These are phyloP conservation scores for Abrus precatorius DNA, from an alignment of 306 rosid species.

Conservation along the genomic window DNA sequence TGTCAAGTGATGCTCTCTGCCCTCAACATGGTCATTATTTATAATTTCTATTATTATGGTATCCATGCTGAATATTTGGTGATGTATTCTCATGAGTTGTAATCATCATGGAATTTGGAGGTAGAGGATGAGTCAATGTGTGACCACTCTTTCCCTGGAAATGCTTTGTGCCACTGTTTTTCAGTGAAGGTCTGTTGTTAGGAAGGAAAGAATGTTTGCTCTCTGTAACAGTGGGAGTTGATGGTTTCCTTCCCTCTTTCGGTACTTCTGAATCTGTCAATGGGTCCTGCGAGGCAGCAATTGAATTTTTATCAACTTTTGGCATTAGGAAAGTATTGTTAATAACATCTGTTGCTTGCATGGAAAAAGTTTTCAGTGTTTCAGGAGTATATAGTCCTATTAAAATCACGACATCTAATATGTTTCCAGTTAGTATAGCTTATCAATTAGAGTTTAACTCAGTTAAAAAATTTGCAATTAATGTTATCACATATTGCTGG, in stretches of 20 bases:
- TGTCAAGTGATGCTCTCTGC: constrained; percentile 13
- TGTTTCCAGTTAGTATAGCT: background rate
- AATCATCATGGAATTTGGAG: constrained; percentile 55
- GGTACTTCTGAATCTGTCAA: constrained; percentile 54
- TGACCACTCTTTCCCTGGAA: constrained; percentile 54
- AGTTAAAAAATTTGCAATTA: too few relatives aligned
- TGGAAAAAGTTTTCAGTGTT: background rate
- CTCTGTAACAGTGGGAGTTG: constrained; percentile 51
- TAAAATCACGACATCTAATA: background rate
- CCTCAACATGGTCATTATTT: constrained; percentile 32
- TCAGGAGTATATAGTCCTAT: background rate
- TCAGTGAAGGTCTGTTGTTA: constrained; percentile 54
- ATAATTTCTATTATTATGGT: constrained; percentile 31
- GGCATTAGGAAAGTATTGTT: background rate
- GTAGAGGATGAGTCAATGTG: constrained; percentile 55
- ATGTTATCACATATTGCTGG: too few relatives aligned
- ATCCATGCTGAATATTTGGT: constrained; percentile 78
- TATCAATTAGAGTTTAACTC: too few relatives aligned
- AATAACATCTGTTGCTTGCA: background rate
- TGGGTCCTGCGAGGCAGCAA: constrained; percentile 55
- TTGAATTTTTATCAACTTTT: background rate
- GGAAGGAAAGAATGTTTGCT: constrained; percentile 53
- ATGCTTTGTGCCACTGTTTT: constrained; percentile 58
- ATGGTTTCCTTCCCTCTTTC: constrained; percentile 57
- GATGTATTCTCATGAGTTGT: constrained; percentile 71